A percentile compares a stretch with the other conserved stretches of the same genome.
Conservation (phyloP, 2,329 filamentous ascomycete species). For the Nigrograna mackinnonii region DNA sequence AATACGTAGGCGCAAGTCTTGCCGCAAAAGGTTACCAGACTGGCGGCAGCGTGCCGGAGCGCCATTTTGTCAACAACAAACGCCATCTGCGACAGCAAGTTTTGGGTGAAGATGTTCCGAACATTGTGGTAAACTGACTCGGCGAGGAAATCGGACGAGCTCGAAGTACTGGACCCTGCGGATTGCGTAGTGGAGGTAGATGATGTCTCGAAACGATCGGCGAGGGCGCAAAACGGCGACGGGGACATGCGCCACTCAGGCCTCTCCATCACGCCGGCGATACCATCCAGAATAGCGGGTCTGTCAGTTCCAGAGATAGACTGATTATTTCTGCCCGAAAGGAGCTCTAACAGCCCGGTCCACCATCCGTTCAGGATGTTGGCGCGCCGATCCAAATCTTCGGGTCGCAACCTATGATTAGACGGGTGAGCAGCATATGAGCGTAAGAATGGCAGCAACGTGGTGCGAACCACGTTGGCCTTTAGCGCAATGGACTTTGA, state of each 20-base stretch:
- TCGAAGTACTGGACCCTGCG: slow-evolving; percentile 63
- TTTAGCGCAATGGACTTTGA: slow-evolving; percentile 74
- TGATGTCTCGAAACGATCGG: slow-evolving; percentile 54
- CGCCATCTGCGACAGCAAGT: slow-evolving; percentile 79
- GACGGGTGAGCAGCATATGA: slow-evolving; percentile 71
- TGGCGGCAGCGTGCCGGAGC: slow-evolving; percentile 69
- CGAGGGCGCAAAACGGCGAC: slow-evolving; percentile 66
- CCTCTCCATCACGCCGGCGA: slow-evolving; percentile 82
- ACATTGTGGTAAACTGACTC: slow-evolving; percentile 86
- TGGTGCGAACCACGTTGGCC: slow-evolving; percentile 72
- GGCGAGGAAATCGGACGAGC: slow-evolving; percentile 68
- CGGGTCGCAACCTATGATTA: slow-evolving; percentile 67
- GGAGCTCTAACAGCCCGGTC: slow-evolving; percentile 78
- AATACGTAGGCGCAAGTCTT: slow-evolving; percentile 93
- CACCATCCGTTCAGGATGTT: slow-evolving; percentile 91
- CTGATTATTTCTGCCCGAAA: slow-evolving; percentile 75
- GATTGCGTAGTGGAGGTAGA: slow-evolving; percentile 53
- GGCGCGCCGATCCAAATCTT: slow-evolving; percentile 80
- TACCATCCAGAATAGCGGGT: slow-evolving; percentile 76
- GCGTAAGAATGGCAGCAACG: slow-evolving; percentile 76
- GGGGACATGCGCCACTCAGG: slow-evolving; percentile 83
- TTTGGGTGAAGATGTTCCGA: slow-evolving; percentile 81
- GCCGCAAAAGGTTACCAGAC: slow-evolving; percentile 78
- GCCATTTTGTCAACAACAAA: slow-evolving; percentile 92
- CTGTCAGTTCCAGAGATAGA: slow-evolving; percentile 83